A percentile compares a stretch with the other conserved stretches of the same genome.
These are phyloP conservation scores for Chaetomidium leptoderma DNA, from an alignment of 495 filamentous ascomycete species.

Conservation along the genomic window DNA sequence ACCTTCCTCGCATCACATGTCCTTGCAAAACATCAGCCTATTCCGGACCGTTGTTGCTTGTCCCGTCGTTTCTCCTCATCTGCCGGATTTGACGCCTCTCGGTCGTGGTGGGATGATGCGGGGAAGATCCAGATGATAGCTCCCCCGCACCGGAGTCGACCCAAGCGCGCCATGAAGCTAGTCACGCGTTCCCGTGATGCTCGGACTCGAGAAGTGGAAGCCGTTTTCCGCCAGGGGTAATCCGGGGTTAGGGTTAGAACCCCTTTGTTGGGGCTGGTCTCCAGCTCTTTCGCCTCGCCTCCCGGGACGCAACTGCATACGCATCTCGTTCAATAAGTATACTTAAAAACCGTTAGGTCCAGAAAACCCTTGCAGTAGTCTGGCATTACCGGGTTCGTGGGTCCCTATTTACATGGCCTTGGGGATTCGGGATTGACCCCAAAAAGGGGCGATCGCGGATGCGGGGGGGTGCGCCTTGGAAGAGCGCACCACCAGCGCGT, in stretches of 20 bases:
- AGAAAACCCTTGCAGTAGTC: no score
- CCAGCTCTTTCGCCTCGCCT: no score
- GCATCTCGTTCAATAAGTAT: neutral
- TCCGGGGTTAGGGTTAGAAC: constrained; percentile 3
- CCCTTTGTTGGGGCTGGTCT: no score
- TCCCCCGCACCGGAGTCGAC: constrained; percentile 5
- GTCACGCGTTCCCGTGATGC: neutral
- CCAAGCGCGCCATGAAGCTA: neutral
- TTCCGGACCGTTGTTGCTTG: neutral
- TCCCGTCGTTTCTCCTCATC: constrained; percentile 9
- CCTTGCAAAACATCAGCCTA: constrained; percentile 12
- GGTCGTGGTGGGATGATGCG: neutral
- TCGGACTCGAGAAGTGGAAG: constrained; percentile 4
- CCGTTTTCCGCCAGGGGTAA: constrained; percentile 8
- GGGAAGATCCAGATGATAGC: neutral
- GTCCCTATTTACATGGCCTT: no score
- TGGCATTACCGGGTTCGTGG: no score
- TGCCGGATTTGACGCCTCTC: constrained; percentile 10
- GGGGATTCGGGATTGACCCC: no score
- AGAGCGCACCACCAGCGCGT: no score
- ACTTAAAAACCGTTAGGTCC: no score
- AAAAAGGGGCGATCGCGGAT: no score
- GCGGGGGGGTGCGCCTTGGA: no score
- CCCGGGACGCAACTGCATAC: no score
- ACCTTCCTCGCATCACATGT: neutral